Conservation (phyloP, 257 asterid species). For the Solanum sejunctum region DNA sequence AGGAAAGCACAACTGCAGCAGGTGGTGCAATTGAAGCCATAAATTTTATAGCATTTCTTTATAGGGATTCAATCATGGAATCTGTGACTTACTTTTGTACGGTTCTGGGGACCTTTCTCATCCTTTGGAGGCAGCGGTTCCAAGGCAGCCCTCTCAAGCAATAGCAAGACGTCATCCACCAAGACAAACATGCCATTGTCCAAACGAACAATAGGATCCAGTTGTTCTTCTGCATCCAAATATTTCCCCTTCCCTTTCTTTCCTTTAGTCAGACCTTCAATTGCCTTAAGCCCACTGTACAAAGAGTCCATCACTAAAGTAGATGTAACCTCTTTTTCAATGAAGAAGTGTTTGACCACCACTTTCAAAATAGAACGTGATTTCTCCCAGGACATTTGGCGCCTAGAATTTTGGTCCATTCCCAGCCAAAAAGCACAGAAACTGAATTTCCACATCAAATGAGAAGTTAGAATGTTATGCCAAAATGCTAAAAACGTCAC, state of each 20-base stretch:
- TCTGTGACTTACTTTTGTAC: slow-evolving; percentile 51
- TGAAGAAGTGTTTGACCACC: slow-evolving; percentile 74
- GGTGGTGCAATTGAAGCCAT: background rate
- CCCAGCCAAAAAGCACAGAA: slow-evolving; percentile 79
- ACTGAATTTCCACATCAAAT: slow-evolving; percentile 28
- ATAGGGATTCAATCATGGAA: background rate
- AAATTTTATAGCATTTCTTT: background rate
- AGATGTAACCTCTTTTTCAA: slow-evolving; percentile 93
- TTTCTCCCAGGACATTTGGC: slow-evolving; percentile 65
- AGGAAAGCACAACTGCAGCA: background rate
- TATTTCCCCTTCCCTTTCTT: slow-evolving; percentile 49
- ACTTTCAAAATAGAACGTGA: slow-evolving; percentile 66
- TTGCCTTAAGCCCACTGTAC: slow-evolving; percentile 87
- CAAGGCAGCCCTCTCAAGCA: slow-evolving; percentile 79
- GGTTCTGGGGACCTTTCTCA: slow-evolving; percentile 94
- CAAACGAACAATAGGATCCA: slow-evolving; percentile 48
- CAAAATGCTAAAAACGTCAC: background rate
- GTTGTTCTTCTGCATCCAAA: slow-evolving; percentile 41
- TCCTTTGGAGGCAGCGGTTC: slow-evolving; percentile 95
- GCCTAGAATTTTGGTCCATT: slow-evolving; percentile 55
- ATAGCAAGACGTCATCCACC: slow-evolving; percentile 76
- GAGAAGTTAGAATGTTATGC: background rate
- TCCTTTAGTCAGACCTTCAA: slow-evolving; percentile 63
- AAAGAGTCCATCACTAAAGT: slow-evolving; percentile 95
- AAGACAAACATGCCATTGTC: slow-evolving; percentile 63